Evolutionary conservation across 73 alveolate species (phyloP).

Genomic region (Paramecium tetraurelia): DNA sequence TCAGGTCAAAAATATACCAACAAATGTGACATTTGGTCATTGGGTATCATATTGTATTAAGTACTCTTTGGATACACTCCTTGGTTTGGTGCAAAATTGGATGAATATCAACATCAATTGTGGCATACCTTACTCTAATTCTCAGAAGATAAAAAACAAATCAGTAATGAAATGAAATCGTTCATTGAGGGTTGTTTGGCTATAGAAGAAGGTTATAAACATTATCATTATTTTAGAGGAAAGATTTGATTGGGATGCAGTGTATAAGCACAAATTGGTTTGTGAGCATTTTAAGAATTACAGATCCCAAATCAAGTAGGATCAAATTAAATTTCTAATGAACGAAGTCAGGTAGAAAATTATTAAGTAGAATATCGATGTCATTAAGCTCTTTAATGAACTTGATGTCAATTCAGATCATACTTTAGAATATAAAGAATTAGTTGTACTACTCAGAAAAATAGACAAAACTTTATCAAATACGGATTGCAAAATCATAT

Average conservation of each 20-base stretch:
- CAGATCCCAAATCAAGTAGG: conserved; percentile 9
- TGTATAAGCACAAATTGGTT: conserved; percentile 36
- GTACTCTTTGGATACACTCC: conserved; percentile 24
- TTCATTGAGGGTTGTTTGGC: conserved; percentile 1
- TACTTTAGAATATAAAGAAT: conserved; percentile 46
- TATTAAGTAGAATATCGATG: conserved; percentile 50
- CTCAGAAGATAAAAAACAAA: background rate
- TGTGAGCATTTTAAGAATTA: conserved; percentile 50
- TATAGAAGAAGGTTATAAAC: background rate
- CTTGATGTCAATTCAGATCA: conserved; percentile 40
- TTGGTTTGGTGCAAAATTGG: background rate
- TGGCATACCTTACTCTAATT: background rate
- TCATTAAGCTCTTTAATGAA: conserved; percentile 34
- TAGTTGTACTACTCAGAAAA: background rate
- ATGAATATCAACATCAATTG: background rate
- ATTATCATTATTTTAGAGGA: background rate
- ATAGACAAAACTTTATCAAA: conserved; percentile 18
- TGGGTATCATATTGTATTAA: conserved; percentile 24
- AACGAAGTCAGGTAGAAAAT: conserved; percentile 59
- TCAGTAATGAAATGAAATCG: conserved; percentile 20
- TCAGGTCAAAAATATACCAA: background rate
- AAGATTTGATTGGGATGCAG: conserved; percentile 57
- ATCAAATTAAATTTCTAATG: conserved; percentile 45
- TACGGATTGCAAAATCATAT: conserved; percentile 44
- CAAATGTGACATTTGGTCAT: conserved; percentile 22